Evolutionary conservation across 257 asterid genomes (phyloP).

Genomic region (Salvia miltiorrhiza): DNA sequence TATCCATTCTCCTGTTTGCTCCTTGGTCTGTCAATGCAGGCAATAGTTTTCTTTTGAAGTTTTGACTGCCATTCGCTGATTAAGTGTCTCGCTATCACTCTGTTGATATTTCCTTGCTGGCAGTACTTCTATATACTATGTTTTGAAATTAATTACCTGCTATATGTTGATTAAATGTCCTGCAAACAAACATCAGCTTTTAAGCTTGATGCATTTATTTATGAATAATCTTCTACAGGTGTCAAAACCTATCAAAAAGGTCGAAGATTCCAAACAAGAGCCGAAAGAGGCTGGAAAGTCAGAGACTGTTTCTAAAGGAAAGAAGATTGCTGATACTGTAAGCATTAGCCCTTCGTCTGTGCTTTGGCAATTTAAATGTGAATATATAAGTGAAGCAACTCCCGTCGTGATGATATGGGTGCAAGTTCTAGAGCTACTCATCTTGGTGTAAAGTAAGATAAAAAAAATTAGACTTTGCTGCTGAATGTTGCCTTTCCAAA

Average conservation of each 20-base stretch:
- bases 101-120: not conserved
- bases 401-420: not conserved
- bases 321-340: slow-evolving; percentile 47
- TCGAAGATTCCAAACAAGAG: slow-evolving; percentile 50
- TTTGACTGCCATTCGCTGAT: not conserved
- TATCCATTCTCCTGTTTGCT: not conserved
- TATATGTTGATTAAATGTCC: slow-evolving; percentile 1
- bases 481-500: slow-evolving; percentile 6
- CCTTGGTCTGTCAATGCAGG: not conserved
- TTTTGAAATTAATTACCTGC: slow-evolving; percentile 1
- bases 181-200: not conserved
- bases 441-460: not conserved
- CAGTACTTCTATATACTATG: not conserved
- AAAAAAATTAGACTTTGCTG: not conserved
- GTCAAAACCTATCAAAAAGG: slow-evolving; percentile 44
- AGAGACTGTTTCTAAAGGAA: slow-evolving; percentile 41
- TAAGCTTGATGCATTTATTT: slow-evolving; percentile 12
- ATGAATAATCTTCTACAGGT: slow-evolving; percentile 31
- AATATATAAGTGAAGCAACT: not conserved
- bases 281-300: slow-evolving; percentile 37
- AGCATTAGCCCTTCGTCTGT: slow-evolving; percentile 15
- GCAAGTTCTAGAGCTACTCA: not conserved
- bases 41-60: not conserved
- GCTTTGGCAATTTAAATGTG: not conserved
- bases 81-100: not conserved